phyloP scores from a whole-genome alignment of 345 rosid species.

The Pistacia atlantica region DNA sequence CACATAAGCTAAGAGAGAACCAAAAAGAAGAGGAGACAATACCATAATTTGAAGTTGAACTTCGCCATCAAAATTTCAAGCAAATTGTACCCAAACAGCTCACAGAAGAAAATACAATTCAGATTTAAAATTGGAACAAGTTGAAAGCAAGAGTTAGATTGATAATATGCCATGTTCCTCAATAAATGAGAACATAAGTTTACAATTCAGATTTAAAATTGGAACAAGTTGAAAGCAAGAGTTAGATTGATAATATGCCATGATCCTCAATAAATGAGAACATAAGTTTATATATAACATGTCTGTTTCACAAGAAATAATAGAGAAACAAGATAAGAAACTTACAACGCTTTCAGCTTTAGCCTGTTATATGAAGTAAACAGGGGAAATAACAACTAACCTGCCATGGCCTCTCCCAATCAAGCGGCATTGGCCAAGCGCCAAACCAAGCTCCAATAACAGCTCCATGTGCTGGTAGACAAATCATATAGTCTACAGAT shows the following conservation, averaged over 20 bases:
- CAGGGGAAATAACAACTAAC: conserved; percentile 29
- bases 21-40: background rate
- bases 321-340: conserved; percentile 2
- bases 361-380: background rate
- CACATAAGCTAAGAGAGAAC: no score
- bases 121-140: background rate
- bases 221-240: background rate
- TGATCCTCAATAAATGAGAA: background rate
- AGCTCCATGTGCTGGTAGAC: conserved; percentile 84
- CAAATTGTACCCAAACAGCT: background rate
- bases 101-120: background rate
- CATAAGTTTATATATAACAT: no score
- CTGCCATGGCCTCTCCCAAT: conserved; percentile 99
- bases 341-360: background rate
- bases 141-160: background rate
- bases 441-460: conserved; percentile 93
- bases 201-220: background rate
- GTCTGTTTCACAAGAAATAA: background rate
- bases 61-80: background rate
- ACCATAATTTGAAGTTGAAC: background rate
- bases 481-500: conserved; percentile 64
- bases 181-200: background rate
- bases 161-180: background rate
- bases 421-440: conserved; percentile 99
- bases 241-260: background rate